Percentiles rank a stretch among this genome's conserved stretches.
Conservation (phyloP, 768 basidiomycete species). For the Hirschioporus abietinus region DNA sequence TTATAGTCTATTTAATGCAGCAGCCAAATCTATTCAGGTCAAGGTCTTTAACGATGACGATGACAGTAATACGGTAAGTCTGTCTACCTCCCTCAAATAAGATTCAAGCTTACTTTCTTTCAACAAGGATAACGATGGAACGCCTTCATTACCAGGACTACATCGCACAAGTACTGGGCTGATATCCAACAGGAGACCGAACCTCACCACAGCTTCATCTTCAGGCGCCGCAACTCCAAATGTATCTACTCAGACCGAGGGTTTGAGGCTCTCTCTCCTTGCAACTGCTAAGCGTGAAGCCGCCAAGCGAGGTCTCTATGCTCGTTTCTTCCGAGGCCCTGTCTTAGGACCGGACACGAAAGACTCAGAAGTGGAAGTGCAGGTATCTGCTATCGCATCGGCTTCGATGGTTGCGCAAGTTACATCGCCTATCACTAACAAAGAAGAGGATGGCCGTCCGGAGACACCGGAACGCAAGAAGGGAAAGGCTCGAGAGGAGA, state of each 20-base stretch:
- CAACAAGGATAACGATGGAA: conserved; percentile 13
- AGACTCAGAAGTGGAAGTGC: not conserved
- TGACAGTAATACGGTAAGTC: conserved; percentile 29
- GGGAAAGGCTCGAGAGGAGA: not conserved
- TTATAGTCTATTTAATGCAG: conserved; percentile 72
- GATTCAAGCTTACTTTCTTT: not conserved
- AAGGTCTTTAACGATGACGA: conserved; percentile 52
- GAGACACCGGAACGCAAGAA: not conserved
- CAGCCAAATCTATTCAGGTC: conserved; percentile 77
- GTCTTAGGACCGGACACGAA: conserved; percentile 47
- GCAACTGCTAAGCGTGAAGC: conserved; percentile 71
- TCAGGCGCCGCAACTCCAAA: conserved; percentile 35
- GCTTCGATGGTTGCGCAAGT: not conserved
- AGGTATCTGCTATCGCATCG: not conserved
- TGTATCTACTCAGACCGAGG: conserved; percentile 20
- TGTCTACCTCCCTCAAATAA: conserved; percentile 7
- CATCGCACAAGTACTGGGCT: conserved; percentile 71
- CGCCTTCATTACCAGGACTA: conserved; percentile 24
- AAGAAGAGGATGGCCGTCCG: not conserved
- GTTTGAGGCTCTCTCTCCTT: conserved; percentile 43
- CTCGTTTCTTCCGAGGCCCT: conserved; percentile 77
- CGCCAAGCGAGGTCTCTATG: conserved; percentile 70
- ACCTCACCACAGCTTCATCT: conserved; percentile 41
- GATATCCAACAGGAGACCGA: conserved; percentile 63
- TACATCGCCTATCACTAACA: not conserved